Base-by-base conservation (phyloP, 1,139 yeast genomes). In the Magnusiomyces tetraspermus region DNA sequence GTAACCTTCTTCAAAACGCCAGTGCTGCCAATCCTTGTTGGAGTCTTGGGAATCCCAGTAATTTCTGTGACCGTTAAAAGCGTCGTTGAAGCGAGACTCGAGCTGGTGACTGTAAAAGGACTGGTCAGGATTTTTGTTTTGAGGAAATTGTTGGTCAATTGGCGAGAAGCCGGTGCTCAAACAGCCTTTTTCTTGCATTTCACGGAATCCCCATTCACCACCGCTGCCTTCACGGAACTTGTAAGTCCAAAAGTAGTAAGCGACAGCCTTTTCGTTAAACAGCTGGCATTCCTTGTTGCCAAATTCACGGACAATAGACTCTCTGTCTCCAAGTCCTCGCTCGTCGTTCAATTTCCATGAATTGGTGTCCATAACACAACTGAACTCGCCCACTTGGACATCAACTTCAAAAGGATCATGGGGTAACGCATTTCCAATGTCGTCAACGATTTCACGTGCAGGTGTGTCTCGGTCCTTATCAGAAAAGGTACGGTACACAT, bases 201-300 rank as follows among this genome's bases (percentile, higher is more conserved):
- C 87, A 46, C 77, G 76, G 67, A 87, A 83, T 53, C 92, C 97
- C 97, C 97, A 90, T 70, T 88, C 96, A 11, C 97, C 97, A 42
- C 97, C 97, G 62, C 83, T 84, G 1, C 97, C 97, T 53, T 81
- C 76, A 64, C 84, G 80, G 64, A 90, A 90, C 68, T 87, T 88
- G 67, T 72, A 85, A 1, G 96, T 87, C 97, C 97, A 92, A 69
- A 92, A 92, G 67, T 77, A 90, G 51, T 78, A 75, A 1, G 49
- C 55, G 0, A 97, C 97, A 52, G 80, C 76, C 17, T 33, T 22
- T 0, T 90, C 82, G 48, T 85, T 70, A 60, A 85, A 77, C 2
- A 77, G 58, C 2, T 68, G 64, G 2, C 66, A 61, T 63, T 82
- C 79, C 33, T 64, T 67, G 28, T 65, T 67, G 8, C 79, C 80